A percentile compares a stretch with the other conserved stretches of the same genome.
phyloP scores from a whole-genome alignment of 176 grass and related monocot genomes.

The Alloteropsis semialata region DNA sequence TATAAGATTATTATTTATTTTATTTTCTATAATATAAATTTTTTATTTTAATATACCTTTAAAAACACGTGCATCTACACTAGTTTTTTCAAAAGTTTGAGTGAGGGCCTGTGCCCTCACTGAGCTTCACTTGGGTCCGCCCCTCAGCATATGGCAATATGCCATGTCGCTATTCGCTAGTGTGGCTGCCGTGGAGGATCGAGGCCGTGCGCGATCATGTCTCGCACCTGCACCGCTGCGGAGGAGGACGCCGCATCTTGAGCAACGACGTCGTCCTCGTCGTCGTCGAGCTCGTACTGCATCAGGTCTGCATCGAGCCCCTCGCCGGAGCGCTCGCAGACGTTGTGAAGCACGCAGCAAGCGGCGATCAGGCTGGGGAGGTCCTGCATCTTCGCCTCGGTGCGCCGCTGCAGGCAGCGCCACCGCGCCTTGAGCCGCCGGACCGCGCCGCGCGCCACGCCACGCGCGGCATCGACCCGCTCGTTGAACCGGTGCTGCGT shows the following conservation, averaged over 20 bases:
- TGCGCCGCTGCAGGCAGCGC: slow-evolving; percentile 63
- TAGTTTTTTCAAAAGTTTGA: too few species aligned
- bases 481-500: slow-evolving; percentile 65
- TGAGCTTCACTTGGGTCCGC: too few species aligned
- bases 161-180: background rate
- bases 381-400: slow-evolving; percentile 63
- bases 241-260: slow-evolving; percentile 31
- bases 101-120: too few species aligned
- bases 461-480: slow-evolving; percentile 26
- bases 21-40: too few species aligned
- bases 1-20: too few species aligned
- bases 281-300: slow-evolving; percentile 22
- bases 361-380: slow-evolving; percentile 59
- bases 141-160: too few species aligned
- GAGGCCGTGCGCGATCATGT: slow-evolving; percentile 65
- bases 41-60: too few species aligned
- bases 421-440: slow-evolving; percentile 61
- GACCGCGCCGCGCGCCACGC: slow-evolving; percentile 47
- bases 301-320: slow-evolving; percentile 34
- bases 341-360: slow-evolving; percentile 83
- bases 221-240: slow-evolving; percentile 41
- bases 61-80: too few species aligned
- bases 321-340: slow-evolving; percentile 59
- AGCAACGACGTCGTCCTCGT: slow-evolving; percentile 33
- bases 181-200: slow-evolving; percentile 41